A percentile compares a stretch with the other conserved stretches of the same genome.
Conservation (phyloP, 805 yeast genomes). For the Wilhelminamyces savonicus region DNA sequence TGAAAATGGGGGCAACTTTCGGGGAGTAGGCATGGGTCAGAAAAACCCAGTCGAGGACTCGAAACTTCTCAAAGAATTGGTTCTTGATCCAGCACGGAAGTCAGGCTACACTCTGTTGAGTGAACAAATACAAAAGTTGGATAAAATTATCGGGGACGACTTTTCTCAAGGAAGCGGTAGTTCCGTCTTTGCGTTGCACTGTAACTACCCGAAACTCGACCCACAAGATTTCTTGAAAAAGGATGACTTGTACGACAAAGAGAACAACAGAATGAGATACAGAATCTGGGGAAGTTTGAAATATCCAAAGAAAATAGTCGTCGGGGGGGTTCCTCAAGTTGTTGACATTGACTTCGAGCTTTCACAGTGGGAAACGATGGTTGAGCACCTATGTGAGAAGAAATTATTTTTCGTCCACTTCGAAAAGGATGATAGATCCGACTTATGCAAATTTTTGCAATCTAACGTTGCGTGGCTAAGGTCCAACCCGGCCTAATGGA, state of each 20-base stretch:
- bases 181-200: slow-evolving; percentile 10
- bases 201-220: slow-evolving; percentile 32
- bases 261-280: slow-evolving; percentile 17
- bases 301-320: slow-evolving; percentile 6
- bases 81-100: too few species aligned
- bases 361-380: slow-evolving; percentile 24
- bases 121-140: too few species aligned
- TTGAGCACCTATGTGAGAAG: slow-evolving; percentile 19
- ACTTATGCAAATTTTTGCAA: slow-evolving; percentile 28
- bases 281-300: slow-evolving; percentile 20
- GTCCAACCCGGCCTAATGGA: too few species aligned
- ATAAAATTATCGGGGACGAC: too few species aligned
- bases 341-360: slow-evolving; percentile 22
- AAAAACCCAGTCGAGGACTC: too few species aligned
- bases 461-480: too few species aligned
- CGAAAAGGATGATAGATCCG: slow-evolving; percentile 10
- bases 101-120: too few species aligned
- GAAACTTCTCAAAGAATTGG: background rate
- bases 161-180: too few species aligned
- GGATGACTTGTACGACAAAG: slow-evolving; percentile 19
- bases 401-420: slow-evolving; percentile 20
- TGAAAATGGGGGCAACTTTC: slow-evolving; percentile 19
- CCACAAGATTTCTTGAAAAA: slow-evolving; percentile 18
- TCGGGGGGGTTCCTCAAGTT: slow-evolving; percentile 1
- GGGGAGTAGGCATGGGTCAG: slow-evolving; percentile 7